These are phyloP conservation scores for Fusarium sp. DNA, from an alignment of 2,329 filamentous ascomycete species.

Conservation along the genomic window DNA sequence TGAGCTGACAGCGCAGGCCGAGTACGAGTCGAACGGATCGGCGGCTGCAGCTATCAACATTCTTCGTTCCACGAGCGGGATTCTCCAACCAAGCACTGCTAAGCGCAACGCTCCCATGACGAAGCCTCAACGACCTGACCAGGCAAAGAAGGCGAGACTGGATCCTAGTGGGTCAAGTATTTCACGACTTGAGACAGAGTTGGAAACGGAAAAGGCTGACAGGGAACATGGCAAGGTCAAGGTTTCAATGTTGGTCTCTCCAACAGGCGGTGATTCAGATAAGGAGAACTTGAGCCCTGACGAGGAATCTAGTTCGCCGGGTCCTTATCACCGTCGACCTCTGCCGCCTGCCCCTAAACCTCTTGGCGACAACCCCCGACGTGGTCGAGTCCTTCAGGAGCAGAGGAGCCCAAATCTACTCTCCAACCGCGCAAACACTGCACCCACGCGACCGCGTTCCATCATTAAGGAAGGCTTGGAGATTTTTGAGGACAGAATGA, in stretches of 20 bases:
- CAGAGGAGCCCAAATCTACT: conserved; percentile 53
- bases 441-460: conserved; percentile 54
- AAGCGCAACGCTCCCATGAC: conserved; percentile 72
- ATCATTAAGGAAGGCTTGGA: conserved; percentile 55
- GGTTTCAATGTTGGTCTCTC: conserved; percentile 56
- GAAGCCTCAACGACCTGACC: conserved; percentile 50
- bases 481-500: conserved; percentile 67
- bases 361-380: conserved; percentile 54
- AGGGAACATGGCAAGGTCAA: conserved; percentile 54
- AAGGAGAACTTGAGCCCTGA: conserved; percentile 90
- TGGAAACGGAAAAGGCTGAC: conserved; percentile 47
- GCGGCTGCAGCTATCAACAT: conserved; percentile 86
- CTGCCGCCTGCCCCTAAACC: conserved; percentile 53
- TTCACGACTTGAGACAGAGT: conserved; percentile 67
- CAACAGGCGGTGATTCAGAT: conserved; percentile 76
- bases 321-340: conserved; percentile 51
- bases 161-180: conserved; percentile 72
- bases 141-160: conserved; percentile 73
- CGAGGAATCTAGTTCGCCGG: conserved; percentile 59
- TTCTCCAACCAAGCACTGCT: conserved; percentile 67
- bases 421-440: conserved; percentile 58
- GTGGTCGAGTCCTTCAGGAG: conserved; percentile 59
- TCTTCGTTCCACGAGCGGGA: conserved; percentile 75
- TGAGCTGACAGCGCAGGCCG: conserved; percentile 82
- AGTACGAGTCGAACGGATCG: conserved; percentile 83